These are phyloP conservation scores for Inonotus hispidus DNA, from an alignment of 1,284 basidiomycete genomes.

Conservation along the genomic window DNA sequence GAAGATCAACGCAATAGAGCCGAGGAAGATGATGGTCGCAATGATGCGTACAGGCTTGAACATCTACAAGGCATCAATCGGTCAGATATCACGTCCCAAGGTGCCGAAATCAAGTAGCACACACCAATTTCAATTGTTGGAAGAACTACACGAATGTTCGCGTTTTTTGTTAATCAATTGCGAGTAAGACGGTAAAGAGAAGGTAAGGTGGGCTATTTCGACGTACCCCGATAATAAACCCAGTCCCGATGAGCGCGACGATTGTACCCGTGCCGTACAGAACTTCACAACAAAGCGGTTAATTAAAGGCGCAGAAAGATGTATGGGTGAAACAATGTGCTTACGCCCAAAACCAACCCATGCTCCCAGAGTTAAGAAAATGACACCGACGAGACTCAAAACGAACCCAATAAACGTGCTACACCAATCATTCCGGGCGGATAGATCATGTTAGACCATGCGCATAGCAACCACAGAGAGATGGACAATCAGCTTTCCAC, in stretches of 20 bases:
- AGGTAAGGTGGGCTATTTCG: conserved; percentile 27
- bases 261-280: conserved; percentile 83
- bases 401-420: conserved; percentile 72
- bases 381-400: conserved; percentile 75
- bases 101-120: conserved; percentile 24
- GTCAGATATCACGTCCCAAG: background rate
- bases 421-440: conserved; percentile 9
- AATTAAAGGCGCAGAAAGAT: background rate
- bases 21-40: conserved; percentile 77
- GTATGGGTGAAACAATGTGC: conserved; percentile 27
- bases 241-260: conserved; percentile 81
- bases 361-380: conserved; percentile 72
- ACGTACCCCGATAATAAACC: conserved; percentile 78
- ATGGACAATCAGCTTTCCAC: conserved; percentile 75
- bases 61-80: conserved; percentile 54
- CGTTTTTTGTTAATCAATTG: too few species aligned
- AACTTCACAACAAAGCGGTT: conserved; percentile 36
- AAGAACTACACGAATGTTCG: conserved; percentile 53
- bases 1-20: conserved; percentile 72
- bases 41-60: conserved; percentile 89
- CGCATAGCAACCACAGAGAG: background rate
- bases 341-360: conserved; percentile 73
- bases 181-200: background rate
- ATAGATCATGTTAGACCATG: background rate
- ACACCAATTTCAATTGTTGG: conserved; percentile 74